These are phyloP conservation scores for Penicillium brasilianum DNA, from an alignment of 2,329 filamentous ascomycete species.

Conservation along the genomic window DNA sequence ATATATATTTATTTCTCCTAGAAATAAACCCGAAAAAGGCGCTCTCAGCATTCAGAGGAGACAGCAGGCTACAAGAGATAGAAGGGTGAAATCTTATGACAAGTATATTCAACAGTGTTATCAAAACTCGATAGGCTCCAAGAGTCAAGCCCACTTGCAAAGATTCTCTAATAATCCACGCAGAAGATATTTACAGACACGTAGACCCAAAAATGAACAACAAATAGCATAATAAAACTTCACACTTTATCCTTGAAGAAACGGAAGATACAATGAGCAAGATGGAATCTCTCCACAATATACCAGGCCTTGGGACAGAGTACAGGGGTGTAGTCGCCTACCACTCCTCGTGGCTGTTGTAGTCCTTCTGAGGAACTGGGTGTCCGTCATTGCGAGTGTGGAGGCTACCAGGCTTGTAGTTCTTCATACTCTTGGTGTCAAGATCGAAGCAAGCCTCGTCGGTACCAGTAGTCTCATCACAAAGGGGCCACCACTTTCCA, in stretches of 20 bases:
- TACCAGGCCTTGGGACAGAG: neutral
- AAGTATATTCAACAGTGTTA: neutral
- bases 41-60: no score
- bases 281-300: neutral
- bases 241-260: no score
- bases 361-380: neutral
- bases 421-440: neutral
- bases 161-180: neutral
- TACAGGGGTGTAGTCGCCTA: neutral
- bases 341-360: constrained; percentile 2
- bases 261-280: no score
- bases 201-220: neutral
- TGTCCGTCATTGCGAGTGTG: neutral
- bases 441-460: neutral
- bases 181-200: neutral
- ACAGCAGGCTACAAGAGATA: no score
- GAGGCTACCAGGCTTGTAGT: neutral
- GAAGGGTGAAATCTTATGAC: no score
- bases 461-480: neutral
- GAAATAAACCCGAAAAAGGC: no score
- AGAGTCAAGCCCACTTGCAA: neutral
- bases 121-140: neutral
- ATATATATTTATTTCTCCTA: no score
- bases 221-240: neutral
- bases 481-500: neutral